These are phyloP conservation scores for Rhododendron ferrugineum DNA, from an alignment of 148 eudicot species.

Conservation along the genomic window DNA sequence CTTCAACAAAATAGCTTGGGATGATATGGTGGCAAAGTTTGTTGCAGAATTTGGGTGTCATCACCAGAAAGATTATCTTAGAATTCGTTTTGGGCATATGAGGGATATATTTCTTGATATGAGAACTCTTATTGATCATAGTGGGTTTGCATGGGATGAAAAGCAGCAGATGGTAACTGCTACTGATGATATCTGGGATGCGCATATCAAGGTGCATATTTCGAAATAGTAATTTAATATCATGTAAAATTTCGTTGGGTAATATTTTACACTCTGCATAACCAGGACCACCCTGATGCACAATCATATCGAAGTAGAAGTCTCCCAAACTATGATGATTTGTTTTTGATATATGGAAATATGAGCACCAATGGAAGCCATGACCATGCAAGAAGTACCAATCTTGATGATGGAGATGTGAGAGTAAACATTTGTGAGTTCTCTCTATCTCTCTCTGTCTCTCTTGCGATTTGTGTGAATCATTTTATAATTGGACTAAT, in stretches of 20 bases:
- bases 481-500: neutral
- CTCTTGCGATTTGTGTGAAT: neutral
- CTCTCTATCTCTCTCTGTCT: neutral
- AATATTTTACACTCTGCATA: neutral
- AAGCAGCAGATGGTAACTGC: slow-evolving; percentile 13
- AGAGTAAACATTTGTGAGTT: neutral
- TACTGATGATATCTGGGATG: slow-evolving; percentile 14
- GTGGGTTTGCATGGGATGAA: slow-evolving; percentile 19
- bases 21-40: neutral
- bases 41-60: slow-evolving; percentile 9
- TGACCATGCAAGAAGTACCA: neutral
- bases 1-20: slow-evolving; percentile 11
- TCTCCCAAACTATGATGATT: slow-evolving; percentile 15
- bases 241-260: neutral
- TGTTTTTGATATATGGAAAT: slow-evolving; percentile 12
- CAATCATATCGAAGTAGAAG: neutral
- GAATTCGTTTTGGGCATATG: neutral
- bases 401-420: neutral
- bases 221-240: neutral
- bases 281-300: slow-evolving; percentile 6
- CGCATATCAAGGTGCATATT: slow-evolving; percentile 7
- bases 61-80: neutral
- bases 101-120: slow-evolving; percentile 9
- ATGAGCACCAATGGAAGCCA: neutral
- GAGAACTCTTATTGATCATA: slow-evolving; percentile 10